Conservation (phyloP, 1,284 basidiomycete species). For the Ganoderma sinense region DNA sequence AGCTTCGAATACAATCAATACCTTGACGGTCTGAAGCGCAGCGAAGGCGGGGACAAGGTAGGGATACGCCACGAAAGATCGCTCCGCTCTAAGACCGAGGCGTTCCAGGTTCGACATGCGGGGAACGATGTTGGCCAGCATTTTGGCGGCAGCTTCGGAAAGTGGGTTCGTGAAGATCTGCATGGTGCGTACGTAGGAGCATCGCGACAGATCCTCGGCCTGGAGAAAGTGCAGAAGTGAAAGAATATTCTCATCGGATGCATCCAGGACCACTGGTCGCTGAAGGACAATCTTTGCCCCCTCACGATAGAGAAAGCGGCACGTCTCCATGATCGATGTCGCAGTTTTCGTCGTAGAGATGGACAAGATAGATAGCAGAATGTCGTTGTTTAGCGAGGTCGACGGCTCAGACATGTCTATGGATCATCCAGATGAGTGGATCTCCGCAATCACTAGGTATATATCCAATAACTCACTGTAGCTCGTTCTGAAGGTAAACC, state of each 20-base stretch:
- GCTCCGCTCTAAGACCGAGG: background rate
- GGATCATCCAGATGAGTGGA: no score
- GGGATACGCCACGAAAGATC: background rate
- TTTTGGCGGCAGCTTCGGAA: background rate
- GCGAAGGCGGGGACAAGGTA: slow-evolving; percentile 2
- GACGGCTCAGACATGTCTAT: no score
- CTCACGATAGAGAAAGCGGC: background rate
- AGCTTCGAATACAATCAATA: background rate
- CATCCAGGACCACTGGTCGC: background rate
- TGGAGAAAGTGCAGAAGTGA: background rate
- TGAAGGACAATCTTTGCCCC: background rate
- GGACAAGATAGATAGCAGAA: no score
- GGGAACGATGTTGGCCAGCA: background rate
- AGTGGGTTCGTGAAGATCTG: background rate
- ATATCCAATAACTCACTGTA: no score
- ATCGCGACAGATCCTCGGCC: background rate
- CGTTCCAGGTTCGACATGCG: background rate
- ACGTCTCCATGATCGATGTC: background rate
- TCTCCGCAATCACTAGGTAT: no score
- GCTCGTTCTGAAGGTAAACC: no score
- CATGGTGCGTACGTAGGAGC: background rate
- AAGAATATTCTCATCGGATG: background rate
- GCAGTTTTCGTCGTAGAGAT: no score
- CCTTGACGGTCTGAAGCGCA: background rate
- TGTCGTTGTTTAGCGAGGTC: no score